Percentiles rank a stretch among this genome's conserved stretches.
Conservation (phyloP, 768 basidiomycete species). For the Calocera viscosa region DNA sequence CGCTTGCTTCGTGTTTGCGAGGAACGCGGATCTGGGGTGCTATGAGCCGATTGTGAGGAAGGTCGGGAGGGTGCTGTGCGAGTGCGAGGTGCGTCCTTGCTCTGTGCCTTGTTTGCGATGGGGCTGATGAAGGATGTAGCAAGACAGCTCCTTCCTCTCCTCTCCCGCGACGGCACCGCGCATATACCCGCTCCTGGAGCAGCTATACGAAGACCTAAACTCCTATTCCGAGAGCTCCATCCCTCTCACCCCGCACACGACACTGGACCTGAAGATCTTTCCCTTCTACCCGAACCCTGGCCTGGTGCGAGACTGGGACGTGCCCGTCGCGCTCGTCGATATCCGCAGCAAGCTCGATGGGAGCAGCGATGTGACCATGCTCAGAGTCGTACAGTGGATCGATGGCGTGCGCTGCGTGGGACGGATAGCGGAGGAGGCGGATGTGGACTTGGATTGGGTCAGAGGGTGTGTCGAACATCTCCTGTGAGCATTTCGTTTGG, state of each 20-base stretch:
- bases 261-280: conserved; percentile 89
- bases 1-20: conserved; percentile 90
- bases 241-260: conserved; percentile 74
- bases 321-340: conserved; percentile 80
- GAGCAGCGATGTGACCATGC: conserved; percentile 93
- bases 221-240: conserved; percentile 96
- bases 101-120: background rate
- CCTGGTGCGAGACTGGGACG: conserved; percentile 84
- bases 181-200: conserved; percentile 78
- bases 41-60: conserved; percentile 95
- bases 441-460: conserved; percentile 71
- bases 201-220: conserved; percentile 92
- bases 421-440: conserved; percentile 80
- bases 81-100: conserved; percentile 62
- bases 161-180: conserved; percentile 50
- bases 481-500: conserved; percentile 49
- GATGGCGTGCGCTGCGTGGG: conserved; percentile 87
- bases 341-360: conserved; percentile 67
- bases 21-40: conserved; percentile 79
- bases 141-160: conserved; percentile 83
- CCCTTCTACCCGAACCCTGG: conserved; percentile 95
- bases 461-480: conserved; percentile 84
- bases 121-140: conserved; percentile 32
- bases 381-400: conserved; percentile 65
- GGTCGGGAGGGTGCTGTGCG: conserved; percentile 73